Base-by-base conservation (phyloP, 306 rosid genomes). In the Cyclanthera cordifolia region DNA sequence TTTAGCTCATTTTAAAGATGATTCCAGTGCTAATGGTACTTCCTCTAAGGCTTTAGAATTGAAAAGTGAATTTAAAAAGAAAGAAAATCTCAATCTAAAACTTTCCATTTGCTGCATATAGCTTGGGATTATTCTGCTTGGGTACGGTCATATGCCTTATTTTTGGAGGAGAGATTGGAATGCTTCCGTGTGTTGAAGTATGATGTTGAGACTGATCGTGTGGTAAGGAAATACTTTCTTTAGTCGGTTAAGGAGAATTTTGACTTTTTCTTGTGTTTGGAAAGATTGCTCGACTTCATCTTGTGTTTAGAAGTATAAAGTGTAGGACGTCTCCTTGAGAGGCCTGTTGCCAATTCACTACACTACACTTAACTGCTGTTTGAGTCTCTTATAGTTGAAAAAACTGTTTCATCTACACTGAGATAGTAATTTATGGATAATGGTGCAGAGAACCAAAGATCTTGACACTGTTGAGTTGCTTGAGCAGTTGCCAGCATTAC, bases 61-160 rank as follows among this genome's bases (percentile, higher is more conserved):
- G 45, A 30, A 50, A 67, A 67, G 53, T 43, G 15, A 43, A 43
- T 66, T 50, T 43, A 5, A 68, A 13, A 13, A 48, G 53, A 59
- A 45, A 28, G 10, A 27, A 27, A 54, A 54, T 20, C 37, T 71
- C 53, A 45, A 46, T 23, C 56, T 54, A 30, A 57, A 65, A 65
- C 51, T 72, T 58, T 75, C 79, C 70, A 74, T 53, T 8, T 20
- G 75, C 75, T 74, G 72, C 68, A 81, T 73, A 65, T 78, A 94
- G 99, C 99, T 53, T 94, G 99, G 99, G 97, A 90, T 76, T 94
- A 86, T 80, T 94, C 99, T 56, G 81, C 82, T 66, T 94, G 97
- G 99, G 96, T 94, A 21, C 99, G 97, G 41, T 69, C 92, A 39
- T 94, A 94, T 80, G 99, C 99, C 27, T 84, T 94, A 65, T 94